A percentile compares a stretch with the other conserved stretches of the same genome.
Evolutionary conservation across 805 yeast species (phyloP).

Genomic region (Wickerhamomyces alni): DNA sequence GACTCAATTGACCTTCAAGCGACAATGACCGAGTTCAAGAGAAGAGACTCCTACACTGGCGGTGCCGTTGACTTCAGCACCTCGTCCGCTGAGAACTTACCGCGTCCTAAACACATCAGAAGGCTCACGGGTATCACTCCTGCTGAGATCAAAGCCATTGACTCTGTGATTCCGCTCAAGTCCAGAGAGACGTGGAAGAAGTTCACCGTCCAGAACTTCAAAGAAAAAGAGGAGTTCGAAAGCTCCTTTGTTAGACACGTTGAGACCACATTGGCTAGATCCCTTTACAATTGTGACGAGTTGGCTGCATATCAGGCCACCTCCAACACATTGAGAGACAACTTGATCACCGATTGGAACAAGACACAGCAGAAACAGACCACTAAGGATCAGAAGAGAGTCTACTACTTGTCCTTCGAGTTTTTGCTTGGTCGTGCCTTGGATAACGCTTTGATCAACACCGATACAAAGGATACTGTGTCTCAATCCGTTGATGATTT

Average conservation of each 20-base stretch:
- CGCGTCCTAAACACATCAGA: conserved; percentile 49
- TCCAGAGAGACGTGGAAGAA: conserved; percentile 76
- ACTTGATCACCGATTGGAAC: conserved; percentile 82
- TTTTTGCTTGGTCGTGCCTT: conserved; percentile 92
- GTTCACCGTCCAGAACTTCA: conserved; percentile 46
- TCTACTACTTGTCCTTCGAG: conserved; percentile 82
- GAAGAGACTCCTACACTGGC: conserved; percentile 11
- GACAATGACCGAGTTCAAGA: background rate
- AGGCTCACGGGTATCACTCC: conserved; percentile 90
- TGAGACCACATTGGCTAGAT: conserved; percentile 87
- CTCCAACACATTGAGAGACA: conserved; percentile 72
- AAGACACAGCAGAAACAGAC: conserved; percentile 90
- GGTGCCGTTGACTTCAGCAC: conserved; percentile 8
- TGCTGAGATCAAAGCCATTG: conserved; percentile 78
- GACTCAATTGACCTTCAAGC: background rate
- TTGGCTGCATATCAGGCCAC: conserved; percentile 92
- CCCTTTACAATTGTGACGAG: conserved; percentile 86
- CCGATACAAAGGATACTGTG: conserved; percentile 59
- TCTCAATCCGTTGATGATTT: conserved; percentile 54
- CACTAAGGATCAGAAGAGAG: conserved; percentile 73
- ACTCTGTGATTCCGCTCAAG: conserved; percentile 71
- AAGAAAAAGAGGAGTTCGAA: conserved; percentile 54
- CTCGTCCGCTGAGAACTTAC: conserved; percentile 13
- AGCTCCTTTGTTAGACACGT: conserved; percentile 73
- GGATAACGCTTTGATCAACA: conserved; percentile 88